Evolutionary conservation across 495 filamentous ascomycete species (phyloP), one percentile per base, ranked within the genome.

Genomic region (Penicillium pulvis): DNA sequence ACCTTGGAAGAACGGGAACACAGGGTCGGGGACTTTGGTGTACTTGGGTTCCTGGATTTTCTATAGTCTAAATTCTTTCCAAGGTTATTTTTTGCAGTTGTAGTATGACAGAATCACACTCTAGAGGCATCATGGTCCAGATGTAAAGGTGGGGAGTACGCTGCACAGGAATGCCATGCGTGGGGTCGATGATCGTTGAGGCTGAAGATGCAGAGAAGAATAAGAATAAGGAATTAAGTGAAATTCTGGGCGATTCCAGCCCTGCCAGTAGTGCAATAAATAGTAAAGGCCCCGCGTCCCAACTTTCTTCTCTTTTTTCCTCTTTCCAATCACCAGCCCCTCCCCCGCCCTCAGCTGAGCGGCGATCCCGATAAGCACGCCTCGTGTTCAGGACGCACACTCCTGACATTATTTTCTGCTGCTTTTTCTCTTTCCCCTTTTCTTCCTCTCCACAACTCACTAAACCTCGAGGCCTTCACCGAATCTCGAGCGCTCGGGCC

Each of bases 331-430:
- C 42, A 55, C 51, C 26, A 39, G 46, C 55, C 55, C 51, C 46
- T 57, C 51, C 50, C 55, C 45, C 36, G 49, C 57, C 51, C 58
- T 60, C 57, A 56, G 50, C 55, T 61, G 55, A 61, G 48, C 58
- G 47, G 24, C 39, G 55, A 57, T 57, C 55, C 44, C 49, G 56
- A 58, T 59, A 53, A 53, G 31, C 31, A 39, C 4, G 14, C 28
- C 43, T 55, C 48, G 36, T 59, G 53, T 61, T 55, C 55, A 23
- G 33, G 33, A 36, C 33, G 33, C 24, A 17, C 30, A 56, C 47
- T 50, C 24, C 24, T 35, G 47, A 30, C 26, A 17, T 7, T 30
- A 31, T 23, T 50, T 33, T 30, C 17, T 23, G 9, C n/a, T 33
- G 16, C 47, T 57, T 60, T 41, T 41, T 43, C n/a, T 41, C 61